These are phyloP conservation scores for Blastomyces gilchristii DNA, from an alignment of 2,329 filamentous ascomycete genomes.

Conservation along the genomic window DNA sequence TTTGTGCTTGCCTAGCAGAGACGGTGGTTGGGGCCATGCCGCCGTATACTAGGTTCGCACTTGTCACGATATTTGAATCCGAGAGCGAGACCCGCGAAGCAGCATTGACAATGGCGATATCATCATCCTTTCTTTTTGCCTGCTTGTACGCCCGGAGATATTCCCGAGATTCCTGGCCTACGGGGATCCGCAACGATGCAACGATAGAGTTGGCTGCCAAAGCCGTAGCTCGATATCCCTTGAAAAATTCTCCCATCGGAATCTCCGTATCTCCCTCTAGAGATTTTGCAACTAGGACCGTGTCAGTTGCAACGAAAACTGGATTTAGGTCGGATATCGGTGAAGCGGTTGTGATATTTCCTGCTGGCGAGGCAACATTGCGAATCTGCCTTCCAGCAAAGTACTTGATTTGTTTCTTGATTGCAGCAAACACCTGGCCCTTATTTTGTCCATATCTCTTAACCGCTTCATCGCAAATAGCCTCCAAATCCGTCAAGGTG, in stretches of 20 bases:
- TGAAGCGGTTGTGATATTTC: conserved; percentile 86
- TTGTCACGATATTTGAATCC: conserved; percentile 58
- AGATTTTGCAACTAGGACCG: conserved; percentile 70
- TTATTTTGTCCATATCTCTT: conserved; percentile 60
- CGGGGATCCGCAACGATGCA: conserved; percentile 73
- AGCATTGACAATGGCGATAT: conserved; percentile 93
- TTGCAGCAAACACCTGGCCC: conserved; percentile 77
- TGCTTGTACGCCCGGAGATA: conserved; percentile 90
- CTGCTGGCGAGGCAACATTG: conserved; percentile 93
- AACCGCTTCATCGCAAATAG: conserved; percentile 69
- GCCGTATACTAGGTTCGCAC: conserved; percentile 76
- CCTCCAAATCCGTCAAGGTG: conserved; percentile 79
- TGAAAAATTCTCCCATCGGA: conserved; percentile 90
- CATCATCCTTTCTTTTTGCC: conserved; percentile 92
- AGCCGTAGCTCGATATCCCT: conserved; percentile 76
- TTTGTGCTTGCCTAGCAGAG: conserved; percentile 67
- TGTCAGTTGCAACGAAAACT: conserved; percentile 78
- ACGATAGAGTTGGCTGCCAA: conserved; percentile 74
- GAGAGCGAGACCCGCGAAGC: conserved; percentile 67
- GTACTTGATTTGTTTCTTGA: conserved; percentile 86
- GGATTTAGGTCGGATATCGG: conserved; percentile 96
- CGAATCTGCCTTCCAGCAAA: conserved; percentile 93
- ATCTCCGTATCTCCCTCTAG: conserved; percentile 64
- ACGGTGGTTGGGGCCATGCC: conserved; percentile 91
- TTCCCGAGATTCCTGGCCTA: conserved; percentile 64